Evolutionary conservation across 2,329 filamentous ascomycete species (phyloP), one percentile per base, ranked within the genome.

Genomic region (Chrysoporthe cubensis): DNA sequence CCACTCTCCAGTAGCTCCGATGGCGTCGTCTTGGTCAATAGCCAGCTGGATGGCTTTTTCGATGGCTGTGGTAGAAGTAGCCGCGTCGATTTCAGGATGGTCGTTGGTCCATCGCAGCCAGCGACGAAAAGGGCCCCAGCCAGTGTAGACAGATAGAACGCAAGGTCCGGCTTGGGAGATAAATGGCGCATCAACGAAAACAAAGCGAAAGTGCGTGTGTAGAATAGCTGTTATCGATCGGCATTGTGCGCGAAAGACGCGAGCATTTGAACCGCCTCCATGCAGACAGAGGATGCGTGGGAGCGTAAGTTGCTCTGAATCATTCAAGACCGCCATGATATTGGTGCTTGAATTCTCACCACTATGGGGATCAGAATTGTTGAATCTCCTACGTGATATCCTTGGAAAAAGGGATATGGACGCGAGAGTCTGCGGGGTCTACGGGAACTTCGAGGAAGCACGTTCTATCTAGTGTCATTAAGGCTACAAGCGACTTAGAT

Each of bases 1-100:
- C 83, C 86, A 89, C 14, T 81, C 78, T 0, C 89, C 88, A 0
- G 79, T 82, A 1, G 80, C 87, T 13, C 82, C 83, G 14, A 66
- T 66, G 70, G 84, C 77, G 72, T 90, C 86, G 4, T 75, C 77
- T 8, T 79, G n/a, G 8, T 43, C 37, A 9, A 64, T 21, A 16
- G 50, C 50, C 21, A 54, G 4, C 50, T 54, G 50, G 5, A 54
- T 54, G 11, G 50, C 32, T 2, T 54, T 54, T 34, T 54, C 50
- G 13, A 54, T 54, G 26, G 50, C 50, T 13, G 50, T 21, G 32
- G 50, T 54, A 4, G 50, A 21, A 26, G 50, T 13, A 16, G 13
- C 50, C 13, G 50, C 50, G 26, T 54, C 50, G 26, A 54, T 32
- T 11, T 54, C 50, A 2, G 50, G 50, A 34, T 54, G 50, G 26